Base-by-base conservation (phyloP, 768 basidiomycete genomes). In the Amanita pallidorosea region DNA sequence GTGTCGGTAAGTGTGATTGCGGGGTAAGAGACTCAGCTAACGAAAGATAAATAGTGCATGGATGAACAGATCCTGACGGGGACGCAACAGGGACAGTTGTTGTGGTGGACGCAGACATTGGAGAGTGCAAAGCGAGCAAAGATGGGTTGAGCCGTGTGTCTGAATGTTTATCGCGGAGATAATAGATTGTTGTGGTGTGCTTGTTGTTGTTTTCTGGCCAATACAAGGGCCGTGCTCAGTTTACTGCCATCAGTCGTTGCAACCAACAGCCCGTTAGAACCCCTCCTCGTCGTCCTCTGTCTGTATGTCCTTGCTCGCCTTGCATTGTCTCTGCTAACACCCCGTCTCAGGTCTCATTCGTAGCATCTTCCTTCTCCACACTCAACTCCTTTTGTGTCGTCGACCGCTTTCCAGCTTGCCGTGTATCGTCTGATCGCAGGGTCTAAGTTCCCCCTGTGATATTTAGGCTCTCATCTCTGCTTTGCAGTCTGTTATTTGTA, bases 61-160 rank as follows among this genome's bases (percentile, higher is more conserved):
- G 75, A 80, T 59, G 74, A 74, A 9, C 59, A 64, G 36, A 68
- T 83, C 44, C 60, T 83, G 9, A 80, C 77, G 12, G 80, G 79
- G 8, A 81, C 81, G 23, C 74, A 70, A 56, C 59, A 69, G 15
- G 81, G 81, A 1, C 63, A 68, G 31, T 60, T 83, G 37, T 70
- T 69, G 20, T 83, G 81, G 81, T 83, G 80, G 80, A 69, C 71
- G 18, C 68, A 70, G 52, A 25, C 45, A 33, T 13, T 27, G 29
- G 40, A 50, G 15, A 43, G 29, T 52, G 56, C 36, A 52, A 55
- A 33, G 47, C 58, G 37, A 46, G 45, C 36, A 40, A 55, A 46
- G 36, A 23, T 13, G 36, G 17, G 34, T 8, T 46, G 12, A 52
- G 34, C n/a, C 12, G 17, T 36, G 27, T n/a, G 29, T 18, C 29